Conservation (phyloP, 2,329 filamentous ascomycete genomes). For the Fusarium sulawesiense region DNA sequence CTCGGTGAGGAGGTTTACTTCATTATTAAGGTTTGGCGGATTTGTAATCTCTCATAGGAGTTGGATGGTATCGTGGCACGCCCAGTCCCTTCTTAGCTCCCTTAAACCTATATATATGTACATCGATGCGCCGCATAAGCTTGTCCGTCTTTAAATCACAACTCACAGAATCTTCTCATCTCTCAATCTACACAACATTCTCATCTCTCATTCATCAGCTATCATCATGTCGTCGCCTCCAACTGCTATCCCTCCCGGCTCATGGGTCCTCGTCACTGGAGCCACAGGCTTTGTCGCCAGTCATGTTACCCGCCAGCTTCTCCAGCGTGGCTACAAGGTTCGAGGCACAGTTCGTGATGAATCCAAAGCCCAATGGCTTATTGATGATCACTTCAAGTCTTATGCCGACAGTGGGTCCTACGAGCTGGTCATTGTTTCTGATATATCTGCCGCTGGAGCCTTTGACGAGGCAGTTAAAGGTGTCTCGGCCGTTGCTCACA, state of each 20-base stretch:
- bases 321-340: conserved; percentile 55
- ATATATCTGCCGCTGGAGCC: conserved; percentile 51
- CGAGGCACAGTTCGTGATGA: conserved; percentile 57
- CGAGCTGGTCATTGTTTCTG: conserved; percentile 53
- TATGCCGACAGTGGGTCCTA: conserved; percentile 49
- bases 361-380: conserved; percentile 49
- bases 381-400: conserved; percentile 48
- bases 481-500: conserved; percentile 57
- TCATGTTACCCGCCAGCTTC: conserved; percentile 54
- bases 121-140: too few species aligned
- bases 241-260: conserved; percentile 35
- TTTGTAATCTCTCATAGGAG: too few species aligned
- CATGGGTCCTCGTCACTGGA: conserved; percentile 58
- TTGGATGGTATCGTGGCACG: too few species aligned
- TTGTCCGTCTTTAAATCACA: too few species aligned
- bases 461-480: conserved; percentile 51
- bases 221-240: background rate
- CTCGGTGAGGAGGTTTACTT: too few species aligned
- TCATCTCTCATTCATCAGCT: too few species aligned
- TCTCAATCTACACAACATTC: too few species aligned
- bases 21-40: too few species aligned
- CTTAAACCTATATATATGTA: too few species aligned
- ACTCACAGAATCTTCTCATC: too few species aligned
- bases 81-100: too few species aligned
- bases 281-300: conserved; percentile 58